phyloP scores from a whole-genome alignment of 495 filamentous ascomycete genomes.

The Neurospora pannonica region DNA sequence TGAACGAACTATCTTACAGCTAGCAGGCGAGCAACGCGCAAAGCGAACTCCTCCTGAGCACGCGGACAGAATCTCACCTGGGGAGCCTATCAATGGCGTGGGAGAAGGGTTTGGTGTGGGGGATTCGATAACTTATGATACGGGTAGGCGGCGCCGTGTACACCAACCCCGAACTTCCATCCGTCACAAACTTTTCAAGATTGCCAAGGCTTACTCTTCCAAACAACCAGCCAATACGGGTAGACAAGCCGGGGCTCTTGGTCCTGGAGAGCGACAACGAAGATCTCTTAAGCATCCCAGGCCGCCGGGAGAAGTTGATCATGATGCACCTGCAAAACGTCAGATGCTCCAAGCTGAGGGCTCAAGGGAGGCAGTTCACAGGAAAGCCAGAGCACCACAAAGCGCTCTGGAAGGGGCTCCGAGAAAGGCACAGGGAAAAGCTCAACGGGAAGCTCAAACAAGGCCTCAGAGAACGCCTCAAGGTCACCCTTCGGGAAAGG shows the following conservation, averaged over 20 bases:
- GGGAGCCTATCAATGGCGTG: slow-evolving; percentile 5
- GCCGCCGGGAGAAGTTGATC: not conserved
- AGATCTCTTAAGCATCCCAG: not conserved
- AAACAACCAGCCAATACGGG: not conserved
- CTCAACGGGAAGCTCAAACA: not conserved
- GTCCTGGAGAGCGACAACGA: not conserved
- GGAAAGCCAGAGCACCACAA: not conserved
- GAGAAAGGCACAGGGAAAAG: not conserved
- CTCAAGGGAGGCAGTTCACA: not conserved
- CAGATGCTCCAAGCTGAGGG: not conserved
- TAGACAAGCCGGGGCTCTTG: not conserved
- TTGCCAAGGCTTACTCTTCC: not conserved
- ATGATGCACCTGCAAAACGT: not conserved
- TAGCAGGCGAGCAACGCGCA: slow-evolving; percentile 5
- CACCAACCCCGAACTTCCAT: not conserved
- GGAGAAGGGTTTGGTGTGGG: slow-evolving; percentile 14
- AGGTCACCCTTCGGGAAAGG: not conserved
- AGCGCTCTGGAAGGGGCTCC: not conserved
- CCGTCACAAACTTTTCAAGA: not conserved
- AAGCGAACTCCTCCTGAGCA: not conserved
- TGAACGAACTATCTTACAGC: slow-evolving; percentile 32
- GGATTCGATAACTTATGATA: not conserved
- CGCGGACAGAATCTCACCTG: not conserved
- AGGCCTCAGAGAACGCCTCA: not conserved
- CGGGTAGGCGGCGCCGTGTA: not conserved